These are phyloP conservation scores for Cladophialophora bantiana DNA, from an alignment of 2,329 filamentous ascomycete species.

Conservation along the genomic window DNA sequence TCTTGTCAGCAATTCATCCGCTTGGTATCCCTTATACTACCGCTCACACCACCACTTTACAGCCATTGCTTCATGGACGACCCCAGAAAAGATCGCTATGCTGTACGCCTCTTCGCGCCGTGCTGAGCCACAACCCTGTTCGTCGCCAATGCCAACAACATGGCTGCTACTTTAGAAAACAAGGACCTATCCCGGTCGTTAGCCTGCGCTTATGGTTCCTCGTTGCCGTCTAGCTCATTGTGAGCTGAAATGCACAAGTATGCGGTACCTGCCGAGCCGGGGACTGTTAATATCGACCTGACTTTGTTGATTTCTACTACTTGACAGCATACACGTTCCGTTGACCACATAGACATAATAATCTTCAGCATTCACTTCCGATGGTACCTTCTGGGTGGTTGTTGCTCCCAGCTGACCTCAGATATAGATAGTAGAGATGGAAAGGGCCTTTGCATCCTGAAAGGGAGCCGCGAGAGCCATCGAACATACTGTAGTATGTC, in stretches of 20 bases:
- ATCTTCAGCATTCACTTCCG: neutral
- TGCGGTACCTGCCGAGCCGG: neutral
- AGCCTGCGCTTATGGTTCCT: constrained; percentile 4
- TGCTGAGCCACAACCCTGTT: neutral
- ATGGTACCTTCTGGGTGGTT: neutral
- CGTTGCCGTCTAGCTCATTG: constrained; percentile 3
- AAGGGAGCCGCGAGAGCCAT: neutral
- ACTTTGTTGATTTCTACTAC: neutral
- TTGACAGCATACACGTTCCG: neutral
- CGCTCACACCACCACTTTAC: neutral
- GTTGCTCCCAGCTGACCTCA: constrained; percentile 1
- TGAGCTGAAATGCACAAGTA: constrained; percentile 5
- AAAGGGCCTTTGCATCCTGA: neutral
- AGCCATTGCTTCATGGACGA: neutral
- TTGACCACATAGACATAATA: neutral
- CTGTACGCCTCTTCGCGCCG: neutral
- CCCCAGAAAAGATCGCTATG: too few relatives aligned
- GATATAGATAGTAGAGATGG: neutral
- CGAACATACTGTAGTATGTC: neutral
- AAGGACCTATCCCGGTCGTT: neutral
- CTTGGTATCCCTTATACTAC: neutral
- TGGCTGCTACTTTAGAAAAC: neutral
- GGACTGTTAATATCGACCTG: neutral
- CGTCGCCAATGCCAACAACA: neutral
- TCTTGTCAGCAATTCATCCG: neutral